Base-by-base conservation (phyloP, 2,329 filamentous ascomycete genomes). In the Aspergillus proliferans region DNA sequence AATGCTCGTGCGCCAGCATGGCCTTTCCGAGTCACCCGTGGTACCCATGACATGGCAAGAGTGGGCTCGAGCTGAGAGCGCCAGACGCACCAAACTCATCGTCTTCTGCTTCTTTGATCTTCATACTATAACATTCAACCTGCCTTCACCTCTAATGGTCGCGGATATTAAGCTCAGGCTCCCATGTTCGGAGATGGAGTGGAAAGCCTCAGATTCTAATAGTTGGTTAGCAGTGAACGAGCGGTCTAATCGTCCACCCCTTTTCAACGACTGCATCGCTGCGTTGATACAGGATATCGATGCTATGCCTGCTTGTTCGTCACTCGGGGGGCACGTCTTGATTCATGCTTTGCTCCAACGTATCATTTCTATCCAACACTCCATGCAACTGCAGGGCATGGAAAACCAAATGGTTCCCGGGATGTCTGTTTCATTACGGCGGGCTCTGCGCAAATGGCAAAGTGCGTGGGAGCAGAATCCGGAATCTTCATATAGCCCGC, bases 51-150 rank as follows among this genome's bases (percentile, higher is more conserved):
- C 50, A 4, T 65, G 62, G 62, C 42, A 49, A 9, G 52, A 51
- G 12, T 65, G 62, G 61, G 55, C 58, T 15, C 47, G 49, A 21
- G 40, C 48, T 15, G 60, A 65, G 47, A 50, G 49, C 6, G 51
- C 40, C n/a, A 57, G 59, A 45, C 53, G 62, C n/a, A 64, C 61
- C n/a, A 58, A 60, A 30, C 52, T 60, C 18, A 53, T 62, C 18
- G 51, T 59, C 8, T 64, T 60, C 39, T 57, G 53, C 43, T 59
- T 64, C 39, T 60, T 63, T 45, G 63, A 61, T 38, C 49, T 65
- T 8, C 63, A 63, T 18, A 56, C 49, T 14, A 60, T 64, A 43
- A 52, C 58, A 9, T 65, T 56, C 45, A 58, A 65, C 42, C 51
- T 62, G 21, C 60, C 63, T 1, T 55, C 63, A 4, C 45, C 58